A percentile compares a stretch with the other conserved stretches of the same genome.
Conservation (phyloP, 345 rosid genomes). For the Psidium guajava region DNA sequence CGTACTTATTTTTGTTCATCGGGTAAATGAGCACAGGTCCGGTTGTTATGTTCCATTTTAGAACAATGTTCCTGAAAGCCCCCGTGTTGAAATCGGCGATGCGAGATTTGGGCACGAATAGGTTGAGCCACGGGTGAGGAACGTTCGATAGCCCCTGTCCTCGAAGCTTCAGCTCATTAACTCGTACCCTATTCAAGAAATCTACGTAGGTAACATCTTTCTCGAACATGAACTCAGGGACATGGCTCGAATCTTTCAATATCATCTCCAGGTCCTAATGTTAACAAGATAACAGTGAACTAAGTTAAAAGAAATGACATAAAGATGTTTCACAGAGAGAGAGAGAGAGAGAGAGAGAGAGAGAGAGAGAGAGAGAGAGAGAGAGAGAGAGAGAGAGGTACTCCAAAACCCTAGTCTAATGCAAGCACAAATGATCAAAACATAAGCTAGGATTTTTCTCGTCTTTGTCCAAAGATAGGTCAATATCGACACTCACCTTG, state of each 20-base stretch:
- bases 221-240: constrained; percentile 9
- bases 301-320: background rate
- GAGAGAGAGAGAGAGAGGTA: background rate
- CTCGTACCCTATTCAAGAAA: constrained; percentile 22
- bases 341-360: too few species aligned
- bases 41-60: constrained; percentile 6
- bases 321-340: background rate
- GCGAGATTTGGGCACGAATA: constrained; percentile 27
- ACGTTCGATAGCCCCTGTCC: constrained; percentile 24
- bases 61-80: constrained; percentile 23
- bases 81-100: constrained; percentile 23
- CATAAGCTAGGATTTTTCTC: background rate
- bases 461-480: background rate
- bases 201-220: constrained; percentile 24
- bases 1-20: constrained; percentile 6
- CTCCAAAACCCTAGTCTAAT: background rate
- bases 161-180: constrained; percentile 13
- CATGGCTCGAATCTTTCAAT: constrained; percentile 5
- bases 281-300: background rate
- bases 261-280: constrained; percentile 7
- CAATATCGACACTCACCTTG: background rate
- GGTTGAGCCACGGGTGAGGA: constrained; percentile 37
- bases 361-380: background rate
- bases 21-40: constrained; percentile 9
- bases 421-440: background rate